Evolutionary conservation across 2,329 filamentous ascomycete species (phyloP).

Genomic region (Penicillium capsulatum): DNA sequence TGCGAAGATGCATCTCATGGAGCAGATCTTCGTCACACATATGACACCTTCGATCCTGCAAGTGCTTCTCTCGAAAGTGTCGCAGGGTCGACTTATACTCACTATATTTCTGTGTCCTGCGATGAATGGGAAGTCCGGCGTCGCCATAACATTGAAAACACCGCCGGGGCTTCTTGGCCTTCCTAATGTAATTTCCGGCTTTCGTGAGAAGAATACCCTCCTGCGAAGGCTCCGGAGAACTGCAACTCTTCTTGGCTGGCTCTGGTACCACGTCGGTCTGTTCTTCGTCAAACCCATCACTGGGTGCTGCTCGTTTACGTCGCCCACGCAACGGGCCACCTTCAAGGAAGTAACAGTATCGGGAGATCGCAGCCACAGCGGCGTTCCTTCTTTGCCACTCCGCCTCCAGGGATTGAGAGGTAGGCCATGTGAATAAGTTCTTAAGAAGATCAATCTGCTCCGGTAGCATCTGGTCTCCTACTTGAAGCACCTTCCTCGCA

Average conservation of each 20-base stretch:
- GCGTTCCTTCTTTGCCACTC: slow-evolving; percentile 13
- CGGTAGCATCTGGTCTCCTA: slow-evolving; percentile 5
- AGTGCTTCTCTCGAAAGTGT: slow-evolving; percentile 16
- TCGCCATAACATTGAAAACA: slow-evolving; percentile 17
- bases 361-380: slow-evolving; percentile 8
- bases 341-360: slow-evolving; percentile 12
- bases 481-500: slow-evolving; percentile 10
- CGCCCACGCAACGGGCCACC: slow-evolving; percentile 6
- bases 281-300: slow-evolving; percentile 6
- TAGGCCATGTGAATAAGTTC: slow-evolving; percentile 13
- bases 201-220: slow-evolving; percentile 8
- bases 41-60: slow-evolving; percentile 16
- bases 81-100: slow-evolving; percentile 2
- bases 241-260: slow-evolving; percentile 7
- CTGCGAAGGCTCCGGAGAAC: slow-evolving; percentile 3
- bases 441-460: slow-evolving; percentile 15
- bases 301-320: slow-evolving; percentile 7
- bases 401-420: slow-evolving; percentile 11
- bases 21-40: slow-evolving; percentile 14
- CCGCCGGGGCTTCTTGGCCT: slow-evolving; percentile 13
- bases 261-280: neutral
- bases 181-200: slow-evolving; percentile 10
- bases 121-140: slow-evolving; percentile 5
- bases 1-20: slow-evolving; percentile 19
- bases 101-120: slow-evolving; percentile 12